Conservation (phyloP, 805 yeast species). For the Wickerhamomyces alni region DNA sequence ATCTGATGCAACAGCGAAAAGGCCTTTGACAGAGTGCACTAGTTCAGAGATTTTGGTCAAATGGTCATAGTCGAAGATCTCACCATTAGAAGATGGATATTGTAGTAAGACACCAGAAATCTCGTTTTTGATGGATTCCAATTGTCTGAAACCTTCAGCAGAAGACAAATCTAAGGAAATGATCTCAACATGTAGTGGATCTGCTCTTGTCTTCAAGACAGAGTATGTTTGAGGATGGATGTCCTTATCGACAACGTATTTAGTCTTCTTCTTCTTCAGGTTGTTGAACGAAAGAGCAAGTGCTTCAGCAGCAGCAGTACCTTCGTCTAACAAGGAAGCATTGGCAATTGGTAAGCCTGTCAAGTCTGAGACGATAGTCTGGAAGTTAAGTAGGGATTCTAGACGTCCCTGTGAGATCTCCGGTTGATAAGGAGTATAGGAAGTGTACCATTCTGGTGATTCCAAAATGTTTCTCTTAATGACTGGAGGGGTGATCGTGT, state of each 20-base stretch:
- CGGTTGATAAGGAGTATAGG: conserved; percentile 98
- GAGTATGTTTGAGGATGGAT: conserved; percentile 83
- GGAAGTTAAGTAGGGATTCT: conserved; percentile 84
- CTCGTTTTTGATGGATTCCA: conserved; percentile 28
- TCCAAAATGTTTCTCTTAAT: conserved; percentile 89
- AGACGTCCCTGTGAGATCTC: conserved; percentile 96
- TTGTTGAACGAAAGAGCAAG: conserved; percentile 76
- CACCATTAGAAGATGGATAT: conserved; percentile 87
- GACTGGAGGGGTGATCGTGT: conserved; percentile 85
- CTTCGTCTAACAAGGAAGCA: conserved; percentile 93
- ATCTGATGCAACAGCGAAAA: conserved; percentile 86
- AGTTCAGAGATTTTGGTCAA: conserved; percentile 53
- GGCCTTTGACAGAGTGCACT: conserved; percentile 66
- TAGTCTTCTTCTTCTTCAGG: conserved; percentile 57
- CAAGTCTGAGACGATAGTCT: conserved; percentile 83
- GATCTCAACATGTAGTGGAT: conserved; percentile 62
- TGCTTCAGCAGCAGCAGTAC: conserved; percentile 97
- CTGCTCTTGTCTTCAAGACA: conserved; percentile 76
- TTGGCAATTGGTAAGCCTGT: conserved; percentile 95
- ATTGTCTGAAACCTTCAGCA: conserved; percentile 29
- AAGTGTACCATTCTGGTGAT: conserved; percentile 97
- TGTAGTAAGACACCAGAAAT: conserved; percentile 84
- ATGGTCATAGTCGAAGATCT: conserved; percentile 41
- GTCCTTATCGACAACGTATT: conserved; percentile 66
- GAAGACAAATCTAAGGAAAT: conserved; percentile 49